A percentile compares a stretch with the other conserved stretches of the same genome.
Conservation (phyloP, 495 filamentous ascomycete genomes). For the Hypomontagnella submonticulosa region DNA sequence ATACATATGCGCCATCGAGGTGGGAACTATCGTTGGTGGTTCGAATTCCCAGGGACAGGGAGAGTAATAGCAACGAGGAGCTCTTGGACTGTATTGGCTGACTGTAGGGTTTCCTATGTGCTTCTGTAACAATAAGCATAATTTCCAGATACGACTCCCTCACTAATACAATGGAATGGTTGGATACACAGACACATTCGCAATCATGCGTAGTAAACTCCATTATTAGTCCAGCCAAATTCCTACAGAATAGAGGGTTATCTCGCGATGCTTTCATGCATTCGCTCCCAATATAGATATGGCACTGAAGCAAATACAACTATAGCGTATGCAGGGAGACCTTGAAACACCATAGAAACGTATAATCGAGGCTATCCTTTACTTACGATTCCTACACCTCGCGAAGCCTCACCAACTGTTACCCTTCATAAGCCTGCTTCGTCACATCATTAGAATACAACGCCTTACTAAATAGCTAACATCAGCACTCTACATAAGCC, state of each 20-base stretch:
- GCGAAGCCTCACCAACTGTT: constrained; percentile 8
- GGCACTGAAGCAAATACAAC: constrained; percentile 34
- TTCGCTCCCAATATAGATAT: constrained; percentile 9
- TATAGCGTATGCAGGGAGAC: constrained; percentile 35
- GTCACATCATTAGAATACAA: no score
- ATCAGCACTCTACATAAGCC: not conserved
- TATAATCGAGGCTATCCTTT: constrained; percentile 3
- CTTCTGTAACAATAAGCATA: constrained; percentile 2
- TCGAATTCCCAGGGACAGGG: constrained; percentile 3
- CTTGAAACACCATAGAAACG: constrained; percentile 33
- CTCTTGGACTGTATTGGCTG: constrained; percentile 3
- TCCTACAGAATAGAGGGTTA: not conserved
- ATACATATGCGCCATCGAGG: constrained; percentile 25
- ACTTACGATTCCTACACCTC: constrained; percentile 10
- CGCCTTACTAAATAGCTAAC: not conserved
- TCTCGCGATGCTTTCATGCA: constrained; percentile 17
- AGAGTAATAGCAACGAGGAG: not conserved
- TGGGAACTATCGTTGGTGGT: constrained; percentile 14
- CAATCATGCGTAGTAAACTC: not conserved
- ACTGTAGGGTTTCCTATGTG: not conserved
- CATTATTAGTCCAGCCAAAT: not conserved
- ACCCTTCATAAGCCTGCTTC: no score
- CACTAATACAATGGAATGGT: not conserved
- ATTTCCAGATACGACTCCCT: not conserved
- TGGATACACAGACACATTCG: constrained; percentile 1